Evolutionary conservation across 768 basidiomycete species (phyloP).

Genomic region (Leccinum variicolor): DNA sequence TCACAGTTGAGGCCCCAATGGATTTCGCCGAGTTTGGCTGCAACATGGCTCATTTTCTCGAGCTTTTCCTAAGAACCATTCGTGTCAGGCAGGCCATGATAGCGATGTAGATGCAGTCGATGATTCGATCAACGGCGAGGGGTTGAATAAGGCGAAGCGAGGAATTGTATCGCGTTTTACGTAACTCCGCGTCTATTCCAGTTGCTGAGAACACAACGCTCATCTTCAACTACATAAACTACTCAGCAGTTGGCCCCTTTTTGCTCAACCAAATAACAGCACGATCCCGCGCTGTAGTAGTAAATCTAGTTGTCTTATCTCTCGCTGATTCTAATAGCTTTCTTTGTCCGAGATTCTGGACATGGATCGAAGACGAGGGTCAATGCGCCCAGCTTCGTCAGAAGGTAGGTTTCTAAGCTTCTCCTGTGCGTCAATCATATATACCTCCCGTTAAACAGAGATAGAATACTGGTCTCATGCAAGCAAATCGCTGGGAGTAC

Average conservation of each 20-base stretch:
- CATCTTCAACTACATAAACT: not conserved
- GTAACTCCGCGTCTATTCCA: not conserved
- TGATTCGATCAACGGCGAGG: too few relatives aligned
- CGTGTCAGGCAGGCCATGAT: too few relatives aligned
- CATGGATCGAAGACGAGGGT: conserved; percentile 69
- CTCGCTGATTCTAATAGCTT: not conserved
- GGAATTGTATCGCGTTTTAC: too few relatives aligned
- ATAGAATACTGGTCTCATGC: conserved; percentile 75
- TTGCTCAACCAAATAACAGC: not conserved
- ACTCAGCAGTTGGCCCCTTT: not conserved
- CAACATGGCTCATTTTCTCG: too few relatives aligned
- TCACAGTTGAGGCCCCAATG: too few relatives aligned
- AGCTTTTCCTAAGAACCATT: too few relatives aligned
- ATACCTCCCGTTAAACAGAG: conserved; percentile 42
- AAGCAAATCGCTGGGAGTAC: conserved; percentile 50
- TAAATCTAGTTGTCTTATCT: conserved; percentile 1
- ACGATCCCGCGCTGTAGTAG: not conserved
- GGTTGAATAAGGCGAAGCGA: too few relatives aligned
- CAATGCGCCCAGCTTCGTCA: conserved; percentile 63
- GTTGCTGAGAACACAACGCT: too few relatives aligned
- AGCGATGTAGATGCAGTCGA: too few relatives aligned
- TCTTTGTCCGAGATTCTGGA: not conserved
- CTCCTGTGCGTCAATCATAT: conserved; percentile 8
- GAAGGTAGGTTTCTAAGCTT: conserved; percentile 56
- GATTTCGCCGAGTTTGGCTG: too few relatives aligned